Percentiles rank a stretch among this genome's conserved stretches.
Conservation (phyloP, 225 moss, liverwort and hornwort species). For the Lunularia cruciata region DNA sequence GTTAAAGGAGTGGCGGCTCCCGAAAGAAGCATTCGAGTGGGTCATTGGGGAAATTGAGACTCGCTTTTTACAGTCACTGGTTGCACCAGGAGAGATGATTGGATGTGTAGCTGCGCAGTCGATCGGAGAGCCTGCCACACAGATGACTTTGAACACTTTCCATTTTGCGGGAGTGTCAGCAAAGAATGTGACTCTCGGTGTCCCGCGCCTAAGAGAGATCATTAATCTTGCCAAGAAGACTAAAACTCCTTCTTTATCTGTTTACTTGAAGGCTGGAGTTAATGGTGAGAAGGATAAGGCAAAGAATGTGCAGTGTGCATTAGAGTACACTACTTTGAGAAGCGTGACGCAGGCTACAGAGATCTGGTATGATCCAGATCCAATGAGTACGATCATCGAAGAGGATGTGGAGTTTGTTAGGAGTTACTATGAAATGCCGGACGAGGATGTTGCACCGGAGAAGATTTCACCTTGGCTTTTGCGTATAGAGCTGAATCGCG, state of each 20-base stretch:
- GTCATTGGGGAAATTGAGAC: conserved; percentile 97
- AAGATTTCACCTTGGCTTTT: conserved; percentile 97
- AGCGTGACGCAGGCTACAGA: conserved; percentile 97
- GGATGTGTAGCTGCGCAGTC: conserved; percentile 99
- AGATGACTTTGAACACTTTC: conserved; percentile 82
- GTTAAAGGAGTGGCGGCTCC: conserved; percentile 86
- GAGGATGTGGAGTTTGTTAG: conserved; percentile 96
- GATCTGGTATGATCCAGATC: conserved; percentile 99
- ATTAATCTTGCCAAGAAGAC: conserved; percentile 98
- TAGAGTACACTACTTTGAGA: conserved; percentile 89
- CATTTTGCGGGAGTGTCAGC: conserved; percentile 83
- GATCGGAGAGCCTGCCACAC: conserved; percentile 95
- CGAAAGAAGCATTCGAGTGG: conserved; percentile 99
- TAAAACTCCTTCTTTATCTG: conserved; percentile 90
- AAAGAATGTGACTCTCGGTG: conserved; percentile 96
- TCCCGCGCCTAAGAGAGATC: conserved; percentile 90
- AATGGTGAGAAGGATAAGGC: conserved; percentile 92
- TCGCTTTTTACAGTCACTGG: conserved; percentile 89
- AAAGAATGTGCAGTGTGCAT: conserved; percentile 93
- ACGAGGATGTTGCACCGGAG: conserved; percentile 97
- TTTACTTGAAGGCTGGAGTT: conserved; percentile 71
- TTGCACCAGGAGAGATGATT: conserved; percentile 99
- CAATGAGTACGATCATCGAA: conserved; percentile 94
- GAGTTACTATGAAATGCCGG: conserved; percentile 97
- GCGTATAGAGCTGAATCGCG: conserved; percentile 91